Conservation (phyloP, 768 basidiomycete genomes). For the Tricholoma sp. region DNA sequence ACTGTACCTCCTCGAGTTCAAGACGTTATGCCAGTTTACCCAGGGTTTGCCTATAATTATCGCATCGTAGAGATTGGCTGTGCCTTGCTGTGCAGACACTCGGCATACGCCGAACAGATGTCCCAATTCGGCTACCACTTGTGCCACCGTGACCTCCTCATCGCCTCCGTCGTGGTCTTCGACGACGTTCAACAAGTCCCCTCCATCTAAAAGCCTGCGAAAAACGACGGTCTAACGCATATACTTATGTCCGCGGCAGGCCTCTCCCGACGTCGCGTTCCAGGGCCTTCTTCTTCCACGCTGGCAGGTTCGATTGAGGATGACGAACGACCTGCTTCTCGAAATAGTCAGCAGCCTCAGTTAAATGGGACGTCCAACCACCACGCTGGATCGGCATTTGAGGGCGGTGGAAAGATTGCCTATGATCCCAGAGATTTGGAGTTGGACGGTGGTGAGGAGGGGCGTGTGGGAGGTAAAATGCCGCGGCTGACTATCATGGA, state of each 20-base stretch:
- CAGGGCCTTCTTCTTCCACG: slow-evolving; percentile 29
- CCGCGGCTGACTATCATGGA: slow-evolving; percentile 94
- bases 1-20: no score
- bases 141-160: background rate
- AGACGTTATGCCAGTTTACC: no score
- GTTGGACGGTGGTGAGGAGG: slow-evolving; percentile 61
- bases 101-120: background rate
- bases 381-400: slow-evolving; percentile 80
- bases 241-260: slow-evolving; percentile 43
- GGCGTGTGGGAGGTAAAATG: slow-evolving; percentile 59
- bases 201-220: background rate
- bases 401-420: slow-evolving; percentile 84
- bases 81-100: no score
- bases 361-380: slow-evolving; percentile 35
- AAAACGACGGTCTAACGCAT: background rate
- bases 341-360: slow-evolving; percentile 12
- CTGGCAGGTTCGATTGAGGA: slow-evolving; percentile 24
- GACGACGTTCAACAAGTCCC: background rate
- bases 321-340: slow-evolving; percentile 27
- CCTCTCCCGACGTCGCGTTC: slow-evolving; percentile 55
- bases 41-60: no score
- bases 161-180: background rate
- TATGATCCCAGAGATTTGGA: slow-evolving; percentile 88
- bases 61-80: no score
- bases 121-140: background rate